Percentiles rank a stretch among this genome's conserved stretches.
phyloP scores from a whole-genome alignment of 768 basidiomycete species.

The Fistulinella prunicolor region DNA sequence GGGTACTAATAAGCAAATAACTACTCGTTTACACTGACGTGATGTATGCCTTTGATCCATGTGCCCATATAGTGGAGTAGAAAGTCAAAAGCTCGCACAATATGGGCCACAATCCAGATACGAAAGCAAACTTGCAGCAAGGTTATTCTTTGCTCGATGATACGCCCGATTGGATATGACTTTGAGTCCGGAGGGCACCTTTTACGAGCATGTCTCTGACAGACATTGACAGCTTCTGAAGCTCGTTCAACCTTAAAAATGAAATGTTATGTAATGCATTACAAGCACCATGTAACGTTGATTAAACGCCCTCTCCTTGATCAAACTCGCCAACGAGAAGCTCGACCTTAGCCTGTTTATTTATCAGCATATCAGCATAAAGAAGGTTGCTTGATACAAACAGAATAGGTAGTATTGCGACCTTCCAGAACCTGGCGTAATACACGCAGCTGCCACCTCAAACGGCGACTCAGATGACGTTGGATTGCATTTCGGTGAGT shows the following conservation, averaged over 20 bases:
- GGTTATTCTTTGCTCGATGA: slow-evolving; percentile 65
- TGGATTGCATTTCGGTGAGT: slow-evolving; percentile 45
- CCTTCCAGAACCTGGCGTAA: slow-evolving; percentile 65
- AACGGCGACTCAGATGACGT: slow-evolving; percentile 46
- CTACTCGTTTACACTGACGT: background rate
- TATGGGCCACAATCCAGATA: too few species aligned
- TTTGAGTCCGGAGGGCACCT: slow-evolving; percentile 72
- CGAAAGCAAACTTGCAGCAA: background rate
- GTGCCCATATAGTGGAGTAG: background rate
- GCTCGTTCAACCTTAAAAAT: background rate
- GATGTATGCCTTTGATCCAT: slow-evolving; percentile 12
- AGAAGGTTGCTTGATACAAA: slow-evolving; percentile 32
- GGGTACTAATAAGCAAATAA: background rate
- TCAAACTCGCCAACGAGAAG: slow-evolving; percentile 61
- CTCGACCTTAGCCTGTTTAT: slow-evolving; percentile 58
- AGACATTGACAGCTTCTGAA: background rate
- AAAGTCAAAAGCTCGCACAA: background rate
- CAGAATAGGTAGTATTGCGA: slow-evolving; percentile 61
- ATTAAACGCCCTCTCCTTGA: slow-evolving; percentile 52
- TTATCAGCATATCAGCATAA: slow-evolving; percentile 4
- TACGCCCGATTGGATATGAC: slow-evolving; percentile 66
- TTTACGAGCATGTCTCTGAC: slow-evolving; percentile 53
- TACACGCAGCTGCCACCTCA: slow-evolving; percentile 70
- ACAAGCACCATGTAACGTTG: background rate
- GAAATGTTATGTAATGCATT: background rate